These are phyloP conservation scores for Microcera coccophila DNA, from an alignment of 2,329 filamentous ascomycete genomes.

Conservation along the genomic window DNA sequence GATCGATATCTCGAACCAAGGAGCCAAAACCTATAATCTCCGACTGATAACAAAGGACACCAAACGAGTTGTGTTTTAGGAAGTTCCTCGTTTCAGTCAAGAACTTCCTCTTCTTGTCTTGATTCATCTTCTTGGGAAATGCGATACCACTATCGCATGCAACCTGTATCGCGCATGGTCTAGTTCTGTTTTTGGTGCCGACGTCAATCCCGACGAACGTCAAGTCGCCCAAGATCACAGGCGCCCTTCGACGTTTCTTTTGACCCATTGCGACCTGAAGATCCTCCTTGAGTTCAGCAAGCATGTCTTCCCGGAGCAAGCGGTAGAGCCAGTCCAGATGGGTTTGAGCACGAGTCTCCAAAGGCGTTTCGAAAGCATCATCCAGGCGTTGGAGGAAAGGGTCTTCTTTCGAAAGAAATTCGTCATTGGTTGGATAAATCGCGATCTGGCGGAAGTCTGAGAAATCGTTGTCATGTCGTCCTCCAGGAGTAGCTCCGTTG, in stretches of 20 bases:
- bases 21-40: slow-evolving; percentile 58
- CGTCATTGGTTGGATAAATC: slow-evolving; percentile 63
- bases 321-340: slow-evolving; percentile 72
- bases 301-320: slow-evolving; percentile 66
- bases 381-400: slow-evolving; percentile 54
- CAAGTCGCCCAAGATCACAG: slow-evolving; percentile 39
- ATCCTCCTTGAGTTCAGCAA: slow-evolving; percentile 62
- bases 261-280: slow-evolving; percentile 47
- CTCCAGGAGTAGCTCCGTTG: slow-evolving; percentile 46
- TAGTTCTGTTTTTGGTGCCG: slow-evolving; percentile 26
- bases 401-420: slow-evolving; percentile 50
- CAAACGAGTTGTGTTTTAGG: slow-evolving; percentile 58
- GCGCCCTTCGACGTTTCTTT: slow-evolving; percentile 44
- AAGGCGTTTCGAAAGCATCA: slow-evolving; percentile 42
- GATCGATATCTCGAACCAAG: slow-evolving; percentile 48
- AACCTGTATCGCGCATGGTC: slow-evolving; percentile 36
- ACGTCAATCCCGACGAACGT: slow-evolving; percentile 36
- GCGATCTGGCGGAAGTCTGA: slow-evolving; percentile 56
- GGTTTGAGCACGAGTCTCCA: slow-evolving; percentile 35
- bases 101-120: slow-evolving; percentile 38
- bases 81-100: slow-evolving; percentile 46
- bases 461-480: slow-evolving; percentile 71
- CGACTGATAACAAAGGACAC: slow-evolving; percentile 51
- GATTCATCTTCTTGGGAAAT: slow-evolving; percentile 32
- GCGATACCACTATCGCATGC: slow-evolving; percentile 44